Base-by-base conservation (phyloP, 2,329 filamentous ascomycete species). In the Lachnellula occidentalis region DNA sequence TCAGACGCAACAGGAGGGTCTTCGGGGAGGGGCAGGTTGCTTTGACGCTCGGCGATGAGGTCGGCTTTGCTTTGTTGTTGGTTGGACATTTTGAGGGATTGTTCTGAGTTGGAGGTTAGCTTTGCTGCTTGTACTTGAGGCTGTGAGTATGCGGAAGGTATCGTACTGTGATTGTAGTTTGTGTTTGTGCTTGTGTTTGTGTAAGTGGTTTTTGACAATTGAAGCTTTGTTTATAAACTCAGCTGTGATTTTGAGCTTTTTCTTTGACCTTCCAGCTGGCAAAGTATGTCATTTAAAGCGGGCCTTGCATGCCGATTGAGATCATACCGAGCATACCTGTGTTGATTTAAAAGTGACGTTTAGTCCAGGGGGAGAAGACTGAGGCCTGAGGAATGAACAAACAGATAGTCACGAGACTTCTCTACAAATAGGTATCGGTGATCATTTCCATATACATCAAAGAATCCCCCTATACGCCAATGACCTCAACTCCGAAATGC, bases 21-120 rank as follows among this genome's bases (percentile, higher is more conserved):
- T 2, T 92, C 88, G 17, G 89, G 90, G 49, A 92, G 81, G 50
- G 88, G 87, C 34, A 95, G 83, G 72, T 90, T 90, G 70, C 83
- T 73, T 73, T 86, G 78, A 66, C 78, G 78, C 70, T 87, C 73
- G 50, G 85, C 80, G 67, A 92, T 86, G 71, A 86, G 75, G 53
- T 86, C 75, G 60, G 75, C 69, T 71, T 88, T 89, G 72, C 71
- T 69, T 58, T 67, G 52, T 53, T 65, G 27, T 31, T 31, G 27
- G 27, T 31, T 64, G 73, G 65, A 48, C 64, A 66, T 66, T 22
- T 55, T 62, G 57, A 22, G 14, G 22, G 12, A n/a, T 46, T 46
- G 21, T 9, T 24, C 37, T 41, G 15, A 15, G 12, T 15, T 11
- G 21, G 12, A 4, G 14, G 14, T 46, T 43, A 43, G 19, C 19